Evolutionary conservation across 331 rosid species (phyloP).

Genomic region (Spiraea crenata): DNA sequence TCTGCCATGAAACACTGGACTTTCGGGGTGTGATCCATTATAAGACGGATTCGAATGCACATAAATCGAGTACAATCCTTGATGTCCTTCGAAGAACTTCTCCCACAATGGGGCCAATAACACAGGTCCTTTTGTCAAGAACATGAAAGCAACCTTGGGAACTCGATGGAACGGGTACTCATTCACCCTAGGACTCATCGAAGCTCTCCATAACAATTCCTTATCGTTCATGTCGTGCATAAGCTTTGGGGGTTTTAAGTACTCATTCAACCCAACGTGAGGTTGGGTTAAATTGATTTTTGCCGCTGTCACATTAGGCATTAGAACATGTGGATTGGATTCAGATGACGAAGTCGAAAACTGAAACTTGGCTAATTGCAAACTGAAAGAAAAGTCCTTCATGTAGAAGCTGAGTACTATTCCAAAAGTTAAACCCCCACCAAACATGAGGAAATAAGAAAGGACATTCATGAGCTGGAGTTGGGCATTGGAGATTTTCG

Average conservation of each 20-base stretch:
- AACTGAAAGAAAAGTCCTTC: conserved; percentile 30
- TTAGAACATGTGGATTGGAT: neutral
- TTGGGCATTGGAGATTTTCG: conserved; percentile 44
- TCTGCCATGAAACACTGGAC: conserved; percentile 56
- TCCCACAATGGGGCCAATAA: conserved; percentile 72
- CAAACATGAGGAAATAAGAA: conserved; percentile 44
- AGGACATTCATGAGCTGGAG: conserved; percentile 36
- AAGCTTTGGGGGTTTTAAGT: conserved; percentile 41
- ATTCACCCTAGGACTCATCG: conserved; percentile 49
- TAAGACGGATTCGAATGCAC: conserved; percentile 75
- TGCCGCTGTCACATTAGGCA: neutral
- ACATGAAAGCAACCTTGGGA: conserved; percentile 85
- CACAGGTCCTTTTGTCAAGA: conserved; percentile 59
- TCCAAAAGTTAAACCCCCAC: conserved; percentile 57
- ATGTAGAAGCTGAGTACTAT: conserved; percentile 46
- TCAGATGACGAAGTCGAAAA: conserved; percentile 24
- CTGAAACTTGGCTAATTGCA: conserved; percentile 39
- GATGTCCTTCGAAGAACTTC: conserved; percentile 59
- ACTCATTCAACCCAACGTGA: conserved; percentile 47
- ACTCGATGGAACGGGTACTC: conserved; percentile 50
- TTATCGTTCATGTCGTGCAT: conserved; percentile 60
- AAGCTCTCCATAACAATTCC: conserved; percentile 79
- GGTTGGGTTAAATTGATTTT: neutral
- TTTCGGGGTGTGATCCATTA: conserved; percentile 51
- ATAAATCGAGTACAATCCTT: conserved; percentile 64